Base-by-base conservation (phyloP, 495 filamentous ascomycete species). In the Trichocladium antarcticum region DNA sequence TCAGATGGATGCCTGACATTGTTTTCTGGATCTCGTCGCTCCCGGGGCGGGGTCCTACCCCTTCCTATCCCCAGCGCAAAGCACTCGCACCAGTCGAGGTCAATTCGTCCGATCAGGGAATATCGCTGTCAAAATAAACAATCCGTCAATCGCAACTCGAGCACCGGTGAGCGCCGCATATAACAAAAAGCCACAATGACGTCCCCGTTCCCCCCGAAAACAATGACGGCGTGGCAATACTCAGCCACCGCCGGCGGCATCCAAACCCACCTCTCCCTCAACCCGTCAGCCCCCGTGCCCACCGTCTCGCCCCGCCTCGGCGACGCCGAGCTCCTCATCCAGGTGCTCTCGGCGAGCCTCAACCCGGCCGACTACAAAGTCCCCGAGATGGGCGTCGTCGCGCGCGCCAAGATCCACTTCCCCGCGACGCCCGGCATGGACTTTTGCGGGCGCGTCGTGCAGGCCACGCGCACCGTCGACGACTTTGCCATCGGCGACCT, bases 351-450 rank as follows among this genome's bases (percentile, higher is more conserved):
- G 42, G 66, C 68, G 10, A 61, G 74, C 14, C 62, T 86, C 42
- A 88, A 88, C 64, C 83, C 84, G 2, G 76, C 77, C 24, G 84
- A 88, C 71, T 80, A 79, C 76, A 86, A 86, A 61, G 51, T 77
- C 15, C 72, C 78, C 15, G 79, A 84, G 51, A 49, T 80, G 39
- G 65, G 67, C 1, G 20, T 71, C 8, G 6, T 78, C 6, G 56
- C 54, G 6, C 65, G 68, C 16, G 45, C 74, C 5, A 28, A 74
- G 0, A 59, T 78, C 51, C 60, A 59, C 24, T 24, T 43, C 0
- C 72, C 74, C 0, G 75, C 76, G 0, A 75, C 75, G 7, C 84
- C 78, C 0, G 75, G 78, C 0, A 64, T 81, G 59, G 83, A 87
- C 60, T 82, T 80, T 55, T 72, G 72, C 44, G 83, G 83, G 4